phyloP scores from a whole-genome alignment of 345 rosid genomes.

The Melaleuca quinquenervia region DNA sequence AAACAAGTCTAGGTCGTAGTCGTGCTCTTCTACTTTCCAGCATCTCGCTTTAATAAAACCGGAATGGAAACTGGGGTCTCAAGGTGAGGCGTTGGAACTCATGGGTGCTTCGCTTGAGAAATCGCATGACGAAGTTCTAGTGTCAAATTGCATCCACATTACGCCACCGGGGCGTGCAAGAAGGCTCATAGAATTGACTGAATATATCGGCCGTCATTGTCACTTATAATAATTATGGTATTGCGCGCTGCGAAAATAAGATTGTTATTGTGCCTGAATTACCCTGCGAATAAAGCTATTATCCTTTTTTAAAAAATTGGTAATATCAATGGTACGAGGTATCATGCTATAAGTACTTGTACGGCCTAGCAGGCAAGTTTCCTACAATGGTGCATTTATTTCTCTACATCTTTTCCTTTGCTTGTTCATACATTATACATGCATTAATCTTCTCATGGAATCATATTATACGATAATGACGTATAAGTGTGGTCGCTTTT shows the following conservation, averaged over 20 bases:
- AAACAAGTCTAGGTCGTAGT: too few species aligned
- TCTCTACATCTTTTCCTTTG: background rate
- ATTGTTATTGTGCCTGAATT: background rate
- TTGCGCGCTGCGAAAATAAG: background rate
- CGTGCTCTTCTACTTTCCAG: too few species aligned
- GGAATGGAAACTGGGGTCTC: too few species aligned
- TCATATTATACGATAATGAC: background rate
- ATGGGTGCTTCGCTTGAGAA: background rate
- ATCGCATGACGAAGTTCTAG: background rate
- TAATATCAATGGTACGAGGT: background rate
- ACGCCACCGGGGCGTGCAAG: background rate
- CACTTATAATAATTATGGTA: background rate
- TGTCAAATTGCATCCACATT: background rate
- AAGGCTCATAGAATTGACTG: background rate
- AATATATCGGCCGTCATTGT: background rate
- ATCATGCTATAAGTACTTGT: background rate
- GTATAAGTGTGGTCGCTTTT: background rate
- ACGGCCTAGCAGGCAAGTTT: background rate
- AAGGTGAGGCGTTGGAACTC: too few species aligned
- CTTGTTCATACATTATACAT: background rate
- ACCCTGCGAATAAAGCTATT: background rate
- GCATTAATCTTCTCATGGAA: background rate
- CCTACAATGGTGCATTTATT: background rate
- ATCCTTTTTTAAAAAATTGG: background rate
- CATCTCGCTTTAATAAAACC: too few species aligned